Evolutionary conservation across 2,329 filamentous ascomycete genomes (phyloP).

Genomic region (Penicillium sp.): DNA sequence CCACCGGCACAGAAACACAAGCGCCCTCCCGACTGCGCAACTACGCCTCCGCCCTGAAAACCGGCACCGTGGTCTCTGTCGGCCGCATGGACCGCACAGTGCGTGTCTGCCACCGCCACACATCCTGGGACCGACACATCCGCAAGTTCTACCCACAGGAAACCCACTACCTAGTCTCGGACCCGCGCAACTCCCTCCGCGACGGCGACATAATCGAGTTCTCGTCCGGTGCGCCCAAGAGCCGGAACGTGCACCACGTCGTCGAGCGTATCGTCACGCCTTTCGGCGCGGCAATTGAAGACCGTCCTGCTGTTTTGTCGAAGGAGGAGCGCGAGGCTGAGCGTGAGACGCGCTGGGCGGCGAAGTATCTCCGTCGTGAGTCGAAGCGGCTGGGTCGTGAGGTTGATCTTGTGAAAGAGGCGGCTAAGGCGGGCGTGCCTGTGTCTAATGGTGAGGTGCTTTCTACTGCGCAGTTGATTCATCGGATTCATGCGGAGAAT

Average conservation of each 20-base stretch:
- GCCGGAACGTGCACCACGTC: constrained; percentile 40
- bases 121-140: constrained; percentile 36
- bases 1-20: constrained; percentile 15
- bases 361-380: constrained; percentile 34
- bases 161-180: constrained; percentile 36
- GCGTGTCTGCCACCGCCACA: constrained; percentile 37
- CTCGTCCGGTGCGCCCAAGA: constrained; percentile 40
- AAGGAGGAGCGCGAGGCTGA: constrained; percentile 35
- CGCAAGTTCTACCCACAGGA: constrained; percentile 39
- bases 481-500: constrained; percentile 19
- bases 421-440: constrained; percentile 25
- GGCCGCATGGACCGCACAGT: constrained; percentile 44
- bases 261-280: constrained; percentile 45
- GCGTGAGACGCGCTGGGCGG: constrained; percentile 31
- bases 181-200: constrained; percentile 43
- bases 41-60: constrained; percentile 37
- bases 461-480: constrained; percentile 28
- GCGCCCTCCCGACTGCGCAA: constrained; percentile 32
- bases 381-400: constrained; percentile 22
- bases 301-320: constrained; percentile 38
- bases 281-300: constrained; percentile 37
- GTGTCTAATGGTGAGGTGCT: constrained; percentile 4
- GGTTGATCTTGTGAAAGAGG: constrained; percentile 18
- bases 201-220: constrained; percentile 47
- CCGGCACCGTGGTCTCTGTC: constrained; percentile 42